phyloP scores from a whole-genome alignment of 441 rosid genomes.

The Mallotus repandus region DNA sequence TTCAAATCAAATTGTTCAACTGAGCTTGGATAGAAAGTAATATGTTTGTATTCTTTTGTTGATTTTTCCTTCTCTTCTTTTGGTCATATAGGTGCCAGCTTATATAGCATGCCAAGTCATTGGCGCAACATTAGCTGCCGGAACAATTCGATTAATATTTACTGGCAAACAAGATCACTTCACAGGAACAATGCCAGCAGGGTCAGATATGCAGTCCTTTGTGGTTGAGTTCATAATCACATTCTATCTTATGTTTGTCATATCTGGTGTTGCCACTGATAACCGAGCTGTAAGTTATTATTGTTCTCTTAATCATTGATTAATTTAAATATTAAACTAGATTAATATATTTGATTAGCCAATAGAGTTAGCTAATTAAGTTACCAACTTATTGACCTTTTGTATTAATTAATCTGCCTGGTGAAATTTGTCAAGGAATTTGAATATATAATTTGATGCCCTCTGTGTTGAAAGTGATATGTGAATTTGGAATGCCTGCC shows the following conservation, averaged over 20 bases:
- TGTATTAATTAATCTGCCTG: not conserved
- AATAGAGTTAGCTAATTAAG: conserved; percentile 10
- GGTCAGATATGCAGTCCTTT: conserved; percentile 64
- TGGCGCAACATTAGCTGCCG: conserved; percentile 77
- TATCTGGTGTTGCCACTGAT: conserved; percentile 88
- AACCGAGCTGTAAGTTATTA: conserved; percentile 69
- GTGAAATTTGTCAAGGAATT: not conserved
- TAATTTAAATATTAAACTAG: not conserved
- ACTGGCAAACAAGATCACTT: conserved; percentile 59
- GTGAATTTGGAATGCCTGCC: not conserved
- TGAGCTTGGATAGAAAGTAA: not conserved
- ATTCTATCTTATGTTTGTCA: conserved; percentile 86
- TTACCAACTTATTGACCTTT: conserved; percentile 18
- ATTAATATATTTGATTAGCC: not conserved
- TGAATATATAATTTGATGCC: conserved; percentile 2
- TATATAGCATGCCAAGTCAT: conserved; percentile 61
- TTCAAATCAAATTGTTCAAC: not conserved
- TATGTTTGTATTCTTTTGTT: not conserved
- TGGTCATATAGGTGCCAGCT: conserved; percentile 57
- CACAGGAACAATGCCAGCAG: conserved; percentile 70
- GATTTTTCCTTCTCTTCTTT: not conserved
- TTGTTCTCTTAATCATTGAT: not conserved
- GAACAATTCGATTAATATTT: conserved; percentile 67
- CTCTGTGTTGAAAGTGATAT: conserved; percentile 17
- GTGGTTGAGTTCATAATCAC: conserved; percentile 88